Conservation (phyloP, 2,329 filamentous ascomycete species). For the Monilinia fructicola region DNA sequence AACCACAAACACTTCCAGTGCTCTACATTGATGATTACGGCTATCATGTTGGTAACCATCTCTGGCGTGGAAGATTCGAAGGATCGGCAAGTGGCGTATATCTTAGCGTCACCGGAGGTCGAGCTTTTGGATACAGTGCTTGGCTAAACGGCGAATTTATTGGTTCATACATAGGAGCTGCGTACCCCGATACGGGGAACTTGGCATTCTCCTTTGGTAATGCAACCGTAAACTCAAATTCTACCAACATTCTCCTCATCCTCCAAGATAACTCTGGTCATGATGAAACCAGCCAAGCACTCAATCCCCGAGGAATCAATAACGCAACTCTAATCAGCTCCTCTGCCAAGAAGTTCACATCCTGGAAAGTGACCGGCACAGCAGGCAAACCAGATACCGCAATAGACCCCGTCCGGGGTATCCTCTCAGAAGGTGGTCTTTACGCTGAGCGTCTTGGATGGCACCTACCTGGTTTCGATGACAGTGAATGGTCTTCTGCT, state of each 20-base stretch:
- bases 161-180: conserved; percentile 49
- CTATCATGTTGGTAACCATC: conserved; percentile 46
- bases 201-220: conserved; percentile 41
- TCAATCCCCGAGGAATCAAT: conserved; percentile 52
- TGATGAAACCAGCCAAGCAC: conserved; percentile 50
- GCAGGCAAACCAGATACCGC: conserved; percentile 48
- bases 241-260: conserved; percentile 50
- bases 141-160: conserved; percentile 55
- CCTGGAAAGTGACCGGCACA: conserved; percentile 58
- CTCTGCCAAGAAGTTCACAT: conserved; percentile 19
- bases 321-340: conserved; percentile 50
- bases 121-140: conserved; percentile 25
- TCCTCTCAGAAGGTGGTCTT: conserved; percentile 58
- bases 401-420: conserved; percentile 54
- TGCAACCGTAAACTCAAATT: conserved; percentile 43
- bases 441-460: conserved; percentile 57
- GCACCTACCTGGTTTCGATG: conserved; percentile 57
- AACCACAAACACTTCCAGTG: conserved; percentile 46
- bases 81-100: conserved; percentile 36
- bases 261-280: conserved; percentile 61
- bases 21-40: conserved; percentile 48
- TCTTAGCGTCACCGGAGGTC: conserved; percentile 26
- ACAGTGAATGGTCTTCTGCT: conserved; percentile 44
- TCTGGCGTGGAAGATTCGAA: conserved; percentile 43
- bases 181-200: conserved; percentile 40